Base-by-base conservation (phyloP, 2,329 filamentous ascomycete genomes). In the Phyllosticta citribraziliensis region DNA sequence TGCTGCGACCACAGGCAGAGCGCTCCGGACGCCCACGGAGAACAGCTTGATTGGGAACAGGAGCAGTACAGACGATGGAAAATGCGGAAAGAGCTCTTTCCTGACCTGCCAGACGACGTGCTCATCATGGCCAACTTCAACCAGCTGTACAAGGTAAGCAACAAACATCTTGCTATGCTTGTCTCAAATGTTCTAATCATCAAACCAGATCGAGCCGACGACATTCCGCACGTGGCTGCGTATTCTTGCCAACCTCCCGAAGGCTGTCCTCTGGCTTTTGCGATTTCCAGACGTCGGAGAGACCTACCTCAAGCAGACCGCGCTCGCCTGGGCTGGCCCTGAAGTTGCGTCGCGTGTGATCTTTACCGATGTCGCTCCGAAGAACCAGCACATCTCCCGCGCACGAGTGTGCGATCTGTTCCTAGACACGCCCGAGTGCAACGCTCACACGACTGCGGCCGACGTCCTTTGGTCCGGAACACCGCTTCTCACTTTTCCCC, bases 71-170 rank as follows among this genome's bases (percentile, higher is more conserved):
- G 88, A 62, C 83, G 94, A 64, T 97, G 94, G 93, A 81, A 84
- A 66, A 96, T 97, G 91, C 87, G 94, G 30, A 95, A 92, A 70
- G 86, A 95, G 67, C 76, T 99, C 50, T 99, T 99, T 69, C 94
- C 94, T 0, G 80, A 83, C 19, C 78, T 99, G 12, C 79, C 85
- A 2, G 88, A 97, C 68, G 87, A 96, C 71, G 83, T 85, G 20
- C 86, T 99, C 68, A 97, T 99, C 67, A 82, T 99, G 62, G 94
- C 91, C 6, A 99, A 99, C 74, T 99, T 99, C 76, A 99, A 99
- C 71, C 94, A 99, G 73, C 80, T 99, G 33, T 99, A 99, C 78
- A 99, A 99, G 85, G 92, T 94, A 79, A 65, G 79, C 27, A 30
- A 30, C 9, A 68, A 30, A 10, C 33, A 55, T 10, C n/a, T 6